Evolutionary conservation across 73 alveolate species (phyloP).

Genomic region (Paramecium sonneborni): DNA sequence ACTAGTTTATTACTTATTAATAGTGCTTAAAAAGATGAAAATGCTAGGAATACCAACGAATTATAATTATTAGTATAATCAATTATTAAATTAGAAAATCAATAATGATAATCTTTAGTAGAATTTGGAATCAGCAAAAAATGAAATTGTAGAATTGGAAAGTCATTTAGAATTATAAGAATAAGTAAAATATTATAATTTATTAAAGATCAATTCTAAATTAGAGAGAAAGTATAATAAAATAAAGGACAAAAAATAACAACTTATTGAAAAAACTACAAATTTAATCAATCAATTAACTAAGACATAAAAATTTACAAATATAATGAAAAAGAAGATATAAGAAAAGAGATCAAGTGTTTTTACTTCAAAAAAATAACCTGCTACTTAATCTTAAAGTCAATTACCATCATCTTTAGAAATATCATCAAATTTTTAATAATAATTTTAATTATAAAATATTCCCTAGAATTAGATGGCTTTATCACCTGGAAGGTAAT

Average conservation of each 20-base stretch:
- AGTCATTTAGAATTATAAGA: background rate
- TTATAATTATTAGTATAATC: background rate
- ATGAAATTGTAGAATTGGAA: constrained; percentile 30
- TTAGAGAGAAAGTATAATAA: background rate
- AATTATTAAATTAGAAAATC: background rate
- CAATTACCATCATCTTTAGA: background rate
- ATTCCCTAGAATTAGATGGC: background rate
- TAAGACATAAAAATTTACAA: background rate
- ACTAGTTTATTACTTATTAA: background rate
- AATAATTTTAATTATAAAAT: background rate
- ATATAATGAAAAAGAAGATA: constrained; percentile 35
- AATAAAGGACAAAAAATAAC: background rate
- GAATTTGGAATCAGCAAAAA: background rate
- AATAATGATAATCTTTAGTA: background rate
- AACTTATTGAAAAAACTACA: background rate
- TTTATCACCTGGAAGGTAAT: background rate
- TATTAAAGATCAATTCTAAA: background rate
- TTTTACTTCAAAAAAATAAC: background rate
- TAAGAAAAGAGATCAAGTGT: background rate
- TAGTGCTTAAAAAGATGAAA: background rate
- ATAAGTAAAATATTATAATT: background rate
- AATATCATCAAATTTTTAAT: background rate
- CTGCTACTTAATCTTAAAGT: background rate
- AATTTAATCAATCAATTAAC: background rate
- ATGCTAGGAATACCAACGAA: background rate